Conservation (phyloP, 2,329 filamentous ascomycete species). For the Pseudocercospora ulei region DNA sequence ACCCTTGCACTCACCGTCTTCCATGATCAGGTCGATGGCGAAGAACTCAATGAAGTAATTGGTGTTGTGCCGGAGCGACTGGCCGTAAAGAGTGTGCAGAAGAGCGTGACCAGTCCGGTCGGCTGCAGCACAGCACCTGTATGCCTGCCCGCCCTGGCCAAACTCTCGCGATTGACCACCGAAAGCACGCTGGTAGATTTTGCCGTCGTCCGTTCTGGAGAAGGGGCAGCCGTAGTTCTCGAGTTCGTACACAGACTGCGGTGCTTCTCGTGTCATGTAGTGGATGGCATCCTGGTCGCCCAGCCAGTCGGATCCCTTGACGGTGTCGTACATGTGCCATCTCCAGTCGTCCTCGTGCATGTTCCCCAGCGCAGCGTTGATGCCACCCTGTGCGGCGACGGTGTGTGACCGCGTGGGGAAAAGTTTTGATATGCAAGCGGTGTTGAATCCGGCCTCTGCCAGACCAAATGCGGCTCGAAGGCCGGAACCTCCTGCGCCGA, state of each 20-base stretch:
- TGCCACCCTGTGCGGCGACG: slow-evolving; percentile 65
- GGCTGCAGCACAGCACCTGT: slow-evolving; percentile 90
- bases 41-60: slow-evolving; percentile 99
- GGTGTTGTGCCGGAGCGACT: slow-evolving; percentile 93
- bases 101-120: slow-evolving; percentile 96
- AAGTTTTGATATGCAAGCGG: slow-evolving; percentile 74
- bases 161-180: slow-evolving; percentile 93
- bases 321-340: slow-evolving; percentile 99
- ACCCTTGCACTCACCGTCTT: slow-evolving; percentile 92
- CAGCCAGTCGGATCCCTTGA: slow-evolving; percentile 95
- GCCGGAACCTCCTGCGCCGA: slow-evolving; percentile 72
- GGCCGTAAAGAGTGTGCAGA: slow-evolving; percentile 95
- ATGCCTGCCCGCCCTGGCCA: slow-evolving; percentile 95
- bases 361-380: slow-evolving; percentile 82
- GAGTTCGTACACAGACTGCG: slow-evolving; percentile 81
- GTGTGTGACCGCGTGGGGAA: slow-evolving; percentile 81
- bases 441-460: slow-evolving; percentile 81
- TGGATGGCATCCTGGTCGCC: slow-evolving; percentile 96
- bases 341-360: slow-evolving; percentile 98
- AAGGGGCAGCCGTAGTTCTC: slow-evolving; percentile 98
- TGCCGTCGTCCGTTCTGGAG: slow-evolving; percentile 89
- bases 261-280: slow-evolving; percentile 95
- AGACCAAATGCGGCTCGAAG: slow-evolving; percentile 69
- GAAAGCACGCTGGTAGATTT: slow-evolving; percentile 97
- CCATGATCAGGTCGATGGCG: slow-evolving; percentile 92